Evolutionary conservation across 2,329 filamentous ascomycete species (phyloP).

Genomic region (Fusarium graminum): DNA sequence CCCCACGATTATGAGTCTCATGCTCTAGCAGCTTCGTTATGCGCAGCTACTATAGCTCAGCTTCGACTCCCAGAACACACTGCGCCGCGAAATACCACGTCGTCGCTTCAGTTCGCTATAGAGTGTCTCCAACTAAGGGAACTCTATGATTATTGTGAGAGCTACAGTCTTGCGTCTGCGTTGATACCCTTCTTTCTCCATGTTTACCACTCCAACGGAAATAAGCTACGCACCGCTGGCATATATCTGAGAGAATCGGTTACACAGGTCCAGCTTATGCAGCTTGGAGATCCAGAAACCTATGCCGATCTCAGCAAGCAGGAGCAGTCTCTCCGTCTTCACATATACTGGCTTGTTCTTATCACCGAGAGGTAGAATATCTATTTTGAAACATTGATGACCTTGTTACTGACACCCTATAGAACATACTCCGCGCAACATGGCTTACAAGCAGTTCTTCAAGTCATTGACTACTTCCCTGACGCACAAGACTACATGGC

Average conservation of each 20-base stretch:
- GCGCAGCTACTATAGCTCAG: conserved; percentile 48
- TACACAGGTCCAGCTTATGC: conserved; percentile 44
- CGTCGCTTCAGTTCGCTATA: conserved; percentile 33
- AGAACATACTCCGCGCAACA: conserved; percentile 46
- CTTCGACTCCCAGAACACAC: conserved; percentile 46
- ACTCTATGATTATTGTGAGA: conserved; percentile 46
- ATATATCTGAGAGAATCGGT: conserved; percentile 45
- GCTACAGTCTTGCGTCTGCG: conserved; percentile 33
- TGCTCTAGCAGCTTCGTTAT: conserved; percentile 45
- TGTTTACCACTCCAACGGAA: conserved; percentile 49
- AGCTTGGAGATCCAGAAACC: conserved; percentile 40
- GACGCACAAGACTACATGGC: conserved; percentile 34
- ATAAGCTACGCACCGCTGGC: conserved; percentile 47
- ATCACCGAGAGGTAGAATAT: conserved; percentile 39
- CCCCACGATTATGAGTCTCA: conserved; percentile 41
- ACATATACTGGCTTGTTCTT: conserved; percentile 47
- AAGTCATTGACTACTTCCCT: conserved; percentile 42
- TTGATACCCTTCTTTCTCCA: conserved; percentile 49
- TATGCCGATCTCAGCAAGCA: conserved; percentile 27
- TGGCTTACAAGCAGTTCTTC: conserved; percentile 41
- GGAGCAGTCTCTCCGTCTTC: conserved; percentile 41
- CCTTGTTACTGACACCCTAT: not conserved
- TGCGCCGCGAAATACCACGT: conserved; percentile 22
- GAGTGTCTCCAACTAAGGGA: conserved; percentile 41
- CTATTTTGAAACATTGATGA: fast-evolving